These are phyloP conservation scores for Pleurotus platypus DNA, from an alignment of 768 basidiomycete genomes.

Conservation along the genomic window DNA sequence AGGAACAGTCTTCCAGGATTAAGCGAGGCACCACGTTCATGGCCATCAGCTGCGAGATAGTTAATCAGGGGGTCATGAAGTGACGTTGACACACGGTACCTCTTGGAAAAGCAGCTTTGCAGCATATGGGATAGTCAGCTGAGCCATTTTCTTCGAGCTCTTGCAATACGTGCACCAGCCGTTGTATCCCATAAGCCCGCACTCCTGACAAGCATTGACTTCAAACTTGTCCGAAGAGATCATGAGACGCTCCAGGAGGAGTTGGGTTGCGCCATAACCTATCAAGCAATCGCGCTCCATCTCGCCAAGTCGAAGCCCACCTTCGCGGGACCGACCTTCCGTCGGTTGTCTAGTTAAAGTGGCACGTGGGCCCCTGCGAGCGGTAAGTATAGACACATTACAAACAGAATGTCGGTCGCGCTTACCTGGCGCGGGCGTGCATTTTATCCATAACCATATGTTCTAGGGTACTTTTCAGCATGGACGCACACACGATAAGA, in stretches of 20 bases:
- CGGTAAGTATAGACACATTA: background rate
- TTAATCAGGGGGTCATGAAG: background rate
- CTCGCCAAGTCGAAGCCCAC: slow-evolving; percentile 94
- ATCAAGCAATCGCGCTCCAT: slow-evolving; percentile 99
- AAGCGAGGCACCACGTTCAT: slow-evolving; percentile 95
- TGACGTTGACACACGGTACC: slow-evolving; percentile 36
- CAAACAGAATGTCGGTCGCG: no score
- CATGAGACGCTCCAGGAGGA: slow-evolving; percentile 96
- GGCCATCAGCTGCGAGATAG: slow-evolving; percentile 72
- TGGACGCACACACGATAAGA: background rate
- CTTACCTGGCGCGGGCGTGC: slow-evolving; percentile 93
- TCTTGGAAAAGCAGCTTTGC: slow-evolving; percentile 92
- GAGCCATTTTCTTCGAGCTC: slow-evolving; percentile 93
- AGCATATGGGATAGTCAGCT: slow-evolving; percentile 93
- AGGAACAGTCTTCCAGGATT: slow-evolving; percentile 75
- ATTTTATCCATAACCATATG: slow-evolving; percentile 99
- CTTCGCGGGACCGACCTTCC: slow-evolving; percentile 96
- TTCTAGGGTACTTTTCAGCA: slow-evolving; percentile 40
- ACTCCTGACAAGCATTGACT: slow-evolving; percentile 91
- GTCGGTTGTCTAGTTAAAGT: slow-evolving; percentile 97
- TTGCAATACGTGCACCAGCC: slow-evolving; percentile 99
- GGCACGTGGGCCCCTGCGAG: slow-evolving; percentile 83
- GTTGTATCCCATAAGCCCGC: slow-evolving; percentile 92
- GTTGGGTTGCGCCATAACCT: slow-evolving; percentile 97
- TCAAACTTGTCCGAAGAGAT: slow-evolving; percentile 98